A percentile compares a stretch with the other conserved stretches of the same genome.
Evolutionary conservation across 2,329 filamentous ascomycete species (phyloP).

Genomic region (Talaromyces sp.): DNA sequence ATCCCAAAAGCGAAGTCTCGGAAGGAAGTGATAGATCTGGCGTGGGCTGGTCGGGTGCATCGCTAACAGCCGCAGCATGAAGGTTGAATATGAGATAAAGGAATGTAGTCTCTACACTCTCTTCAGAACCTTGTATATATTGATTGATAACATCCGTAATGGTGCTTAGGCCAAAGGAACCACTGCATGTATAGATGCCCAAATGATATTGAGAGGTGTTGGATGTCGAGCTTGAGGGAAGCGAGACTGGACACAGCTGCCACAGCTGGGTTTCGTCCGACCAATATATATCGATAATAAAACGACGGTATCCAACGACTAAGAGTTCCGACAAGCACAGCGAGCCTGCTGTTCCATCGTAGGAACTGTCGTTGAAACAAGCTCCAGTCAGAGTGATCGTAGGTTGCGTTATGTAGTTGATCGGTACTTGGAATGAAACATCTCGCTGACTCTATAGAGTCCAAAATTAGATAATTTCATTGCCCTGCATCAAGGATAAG

Average conservation of each 20-base stretch:
- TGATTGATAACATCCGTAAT: constrained; percentile 47
- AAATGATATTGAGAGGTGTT: constrained; percentile 37
- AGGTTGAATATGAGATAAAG: constrained; percentile 53
- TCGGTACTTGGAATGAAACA: constrained; percentile 52
- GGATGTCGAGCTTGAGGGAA: constrained; percentile 32
- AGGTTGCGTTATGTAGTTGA: constrained; percentile 56
- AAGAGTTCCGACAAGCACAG: constrained; percentile 60
- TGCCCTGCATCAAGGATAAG: neutral
- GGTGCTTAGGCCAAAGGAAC: constrained; percentile 44
- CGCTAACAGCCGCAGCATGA: constrained; percentile 47
- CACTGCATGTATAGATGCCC: constrained; percentile 52
- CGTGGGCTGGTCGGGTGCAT: constrained; percentile 38
- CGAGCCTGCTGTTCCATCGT: constrained; percentile 45
- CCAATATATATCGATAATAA: constrained; percentile 60
- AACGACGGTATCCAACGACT: constrained; percentile 51
- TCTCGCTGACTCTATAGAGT: constrained; percentile 54
- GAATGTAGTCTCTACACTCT: constrained; percentile 50
- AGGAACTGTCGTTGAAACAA: constrained; percentile 53
- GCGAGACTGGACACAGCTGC: constrained; percentile 56
- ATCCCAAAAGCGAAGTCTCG: constrained; percentile 39
- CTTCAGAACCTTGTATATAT: constrained; percentile 49
- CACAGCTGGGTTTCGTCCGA: constrained; percentile 49
- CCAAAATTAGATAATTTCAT: neutral
- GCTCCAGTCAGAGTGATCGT: constrained; percentile 52
- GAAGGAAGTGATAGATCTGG: constrained; percentile 42